Percentiles rank a stretch among this genome's conserved stretches.
Conservation (phyloP, 441 rosid species). For the Aleurites moluccanus region DNA sequence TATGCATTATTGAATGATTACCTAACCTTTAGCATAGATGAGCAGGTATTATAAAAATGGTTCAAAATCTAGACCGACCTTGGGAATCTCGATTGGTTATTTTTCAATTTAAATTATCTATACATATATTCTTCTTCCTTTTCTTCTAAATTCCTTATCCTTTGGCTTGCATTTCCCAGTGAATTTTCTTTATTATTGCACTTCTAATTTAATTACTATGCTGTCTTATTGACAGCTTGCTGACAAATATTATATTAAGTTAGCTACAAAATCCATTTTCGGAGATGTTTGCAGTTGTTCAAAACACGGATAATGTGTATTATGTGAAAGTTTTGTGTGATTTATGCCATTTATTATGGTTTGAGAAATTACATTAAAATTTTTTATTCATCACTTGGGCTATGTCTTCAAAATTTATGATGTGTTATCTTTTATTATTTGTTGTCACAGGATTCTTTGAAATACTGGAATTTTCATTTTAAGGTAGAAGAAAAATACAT, state of each 20-base stretch:
- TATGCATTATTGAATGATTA: background rate
- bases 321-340: background rate
- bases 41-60: background rate
- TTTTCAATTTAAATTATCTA: no score
- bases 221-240: no score
- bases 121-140: no score
- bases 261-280: background rate
- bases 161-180: no score
- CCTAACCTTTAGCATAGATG: background rate
- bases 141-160: no score
- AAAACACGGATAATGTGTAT: no score
- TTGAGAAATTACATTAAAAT: background rate
- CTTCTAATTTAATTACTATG: no score
- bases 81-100: no score
- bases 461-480: background rate
- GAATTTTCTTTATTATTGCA: no score
- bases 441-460: background rate
- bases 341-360: background rate
- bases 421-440: background rate
- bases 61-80: no score
- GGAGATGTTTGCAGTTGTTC: background rate
- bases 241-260: background rate
- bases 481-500: background rate
- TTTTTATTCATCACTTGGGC: background rate
- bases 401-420: background rate